Evolutionary conservation across 1,284 basidiomycete species (phyloP).

Genomic region (Uromyces viciae-fabae): DNA sequence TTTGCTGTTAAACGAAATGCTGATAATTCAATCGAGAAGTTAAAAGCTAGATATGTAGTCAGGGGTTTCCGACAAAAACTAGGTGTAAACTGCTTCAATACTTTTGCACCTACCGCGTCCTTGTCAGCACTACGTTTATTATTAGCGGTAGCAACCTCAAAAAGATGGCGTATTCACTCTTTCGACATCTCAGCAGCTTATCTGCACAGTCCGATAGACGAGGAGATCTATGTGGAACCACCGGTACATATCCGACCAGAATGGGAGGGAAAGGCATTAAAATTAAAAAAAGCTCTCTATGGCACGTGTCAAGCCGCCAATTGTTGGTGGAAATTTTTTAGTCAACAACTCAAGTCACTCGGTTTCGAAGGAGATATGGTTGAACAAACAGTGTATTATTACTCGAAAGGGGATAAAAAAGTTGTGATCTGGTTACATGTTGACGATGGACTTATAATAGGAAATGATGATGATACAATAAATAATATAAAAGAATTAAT

Average conservation of each 20-base stretch:
- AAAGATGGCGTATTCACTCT: background rate
- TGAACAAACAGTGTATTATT: background rate
- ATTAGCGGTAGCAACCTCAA: background rate
- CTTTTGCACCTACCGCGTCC: slow-evolving; percentile 5
- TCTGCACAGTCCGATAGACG: slow-evolving; percentile 7
- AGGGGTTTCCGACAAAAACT: background rate
- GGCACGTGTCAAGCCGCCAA: background rate
- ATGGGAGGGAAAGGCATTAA: background rate
- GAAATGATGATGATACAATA: background rate
- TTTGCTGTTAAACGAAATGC: background rate
- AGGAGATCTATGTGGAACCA: background rate
- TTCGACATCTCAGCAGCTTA: slow-evolving; percentile 16
- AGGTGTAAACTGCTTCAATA: background rate
- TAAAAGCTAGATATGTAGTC: background rate
- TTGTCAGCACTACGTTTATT: background rate
- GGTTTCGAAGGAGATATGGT: background rate
- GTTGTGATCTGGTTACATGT: background rate
- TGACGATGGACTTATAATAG: background rate
- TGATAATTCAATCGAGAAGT: background rate
- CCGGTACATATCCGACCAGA: background rate
- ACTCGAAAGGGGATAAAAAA: background rate
- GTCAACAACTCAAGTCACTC: background rate
- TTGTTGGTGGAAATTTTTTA: slow-evolving; percentile 12
- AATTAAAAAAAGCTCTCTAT: background rate
- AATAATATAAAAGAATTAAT: background rate